Base-by-base conservation (phyloP, 2,329 filamentous ascomycete genomes). In the Colletotrichum higginsianum region DNA sequence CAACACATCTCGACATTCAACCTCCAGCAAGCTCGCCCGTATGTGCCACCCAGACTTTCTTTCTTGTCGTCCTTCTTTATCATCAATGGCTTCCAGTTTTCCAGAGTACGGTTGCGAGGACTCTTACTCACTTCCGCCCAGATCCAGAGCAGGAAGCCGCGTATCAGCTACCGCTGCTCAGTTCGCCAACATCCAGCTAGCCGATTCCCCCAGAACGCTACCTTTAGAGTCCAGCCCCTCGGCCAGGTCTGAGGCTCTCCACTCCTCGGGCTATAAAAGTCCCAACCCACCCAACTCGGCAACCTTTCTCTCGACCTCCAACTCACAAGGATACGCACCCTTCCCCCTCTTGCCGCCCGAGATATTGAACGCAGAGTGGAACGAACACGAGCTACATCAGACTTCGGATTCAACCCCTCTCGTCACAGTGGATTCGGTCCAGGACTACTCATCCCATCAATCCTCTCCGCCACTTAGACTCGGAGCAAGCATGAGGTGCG, bases 401-500 rank as follows among this genome's bases (percentile, higher is more conserved):
- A 70, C 65, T 73, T 67, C 71, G 23, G 47, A 63, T 46, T 66
- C 66, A 66, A 75, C 76, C 42, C 79, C 80, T 55, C 71, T 79
- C 57, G 69, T 82, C 61, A 79, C 77, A 71, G 72, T 83, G 75
- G 79, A 83, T 67, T 77, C 78, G 61, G 77, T 75, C 66, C 76
- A 71, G 75, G 78, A 78, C 75, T 78, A 75, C 74, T 73, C 75
- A 72, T 72, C 75, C 56, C 50, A 61, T 61, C 46, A 64, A 44
- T 61, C 53, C 42, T 74, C 75, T 52, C 58, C 75, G 26, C 72
- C 73, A 58, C 67, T 73, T 65, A 61, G 68, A 66, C 68, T 72
- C 47, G 62, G 75, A 75, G 74, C 78, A 72, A 80, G 73, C 70
- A 84, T 84, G 82, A 83, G 82, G 82, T 83, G 76, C 71, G 72